Base-by-base conservation (phyloP, 352 stramenopile species). In the Thalassiosira mediterranea region DNA sequence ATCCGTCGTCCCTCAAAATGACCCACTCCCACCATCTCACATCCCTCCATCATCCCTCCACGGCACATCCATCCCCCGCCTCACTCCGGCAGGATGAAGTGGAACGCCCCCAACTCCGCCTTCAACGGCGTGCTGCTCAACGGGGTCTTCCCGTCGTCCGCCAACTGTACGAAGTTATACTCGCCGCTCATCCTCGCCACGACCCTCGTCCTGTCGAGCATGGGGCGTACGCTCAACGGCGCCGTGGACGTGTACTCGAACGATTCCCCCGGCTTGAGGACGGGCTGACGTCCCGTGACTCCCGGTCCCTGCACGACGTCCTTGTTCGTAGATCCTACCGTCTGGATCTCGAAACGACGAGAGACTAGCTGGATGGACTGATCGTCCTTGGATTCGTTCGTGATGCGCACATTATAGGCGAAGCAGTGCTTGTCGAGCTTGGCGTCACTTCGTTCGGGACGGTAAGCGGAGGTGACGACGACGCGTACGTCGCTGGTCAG, bases 231-330 rank as follows among this genome's bases (percentile, higher is more conserved):
- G 54, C 70, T 87, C 44, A 95, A 79, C 15, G 90, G 90, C 40
- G 87, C 89, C 10, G 87, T 91, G n/a, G 71, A 88, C 8, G 84
- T 93, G 73, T 95, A 95, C 70, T 94, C 88, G 67, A 95, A 95
- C 31, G 73, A 88, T 76, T 94, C 86, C 19, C 91, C 91, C 17
- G 91, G 88, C 72, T 94, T 91, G 10, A 95, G 72, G 11, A 94
- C 86, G 0, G 89, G 91, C 49, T 95, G 88, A 28, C 89, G 72
- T 23, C 91, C 91, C 4, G 90, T 91, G 15, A 95, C 88, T 28
- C 88, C 89, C 1, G 87, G 83, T 47, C 90, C 88, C 71, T 93
- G 86, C 8, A 94, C 86, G 23, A 94, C 83, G 65, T 94, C 86
- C 66, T 91, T 92, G 46, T 77, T 88, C 21, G 56, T 53, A 46